A percentile compares a stretch with the other conserved stretches of the same genome.
These are phyloP conservation scores for Quercus gilva DNA, from an alignment of 306 rosid species.

Conservation along the genomic window DNA sequence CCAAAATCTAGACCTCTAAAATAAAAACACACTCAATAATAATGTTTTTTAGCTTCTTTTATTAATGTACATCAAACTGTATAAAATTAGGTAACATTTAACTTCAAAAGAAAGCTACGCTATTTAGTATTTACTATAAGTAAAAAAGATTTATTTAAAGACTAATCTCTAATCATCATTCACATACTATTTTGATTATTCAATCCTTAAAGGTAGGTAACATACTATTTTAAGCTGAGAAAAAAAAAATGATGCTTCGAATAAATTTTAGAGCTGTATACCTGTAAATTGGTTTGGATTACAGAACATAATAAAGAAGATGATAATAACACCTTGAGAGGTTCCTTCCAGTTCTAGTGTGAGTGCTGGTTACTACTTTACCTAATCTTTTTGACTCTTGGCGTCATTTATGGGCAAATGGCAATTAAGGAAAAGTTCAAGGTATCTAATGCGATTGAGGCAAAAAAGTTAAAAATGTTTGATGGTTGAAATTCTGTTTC, in stretches of 20 bases:
- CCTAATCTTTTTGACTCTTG: slow-evolving; percentile 47
- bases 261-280: background rate
- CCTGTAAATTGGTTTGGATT: slow-evolving; percentile 26
- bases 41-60: too few relatives aligned
- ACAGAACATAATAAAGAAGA: background rate
- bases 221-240: background rate
- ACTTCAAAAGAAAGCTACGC: too few relatives aligned
- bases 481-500: slow-evolving; percentile 23
- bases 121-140: too few relatives aligned
- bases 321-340: slow-evolving; percentile 39
- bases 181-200: too few relatives aligned
- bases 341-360: slow-evolving; percentile 28
- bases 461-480: slow-evolving; percentile 1
- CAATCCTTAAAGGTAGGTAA: too few relatives aligned
- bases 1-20: too few relatives aligned
- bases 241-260: background rate
- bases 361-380: slow-evolving; percentile 30
- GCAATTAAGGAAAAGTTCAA: slow-evolving; percentile 38
- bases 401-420: slow-evolving; percentile 5
- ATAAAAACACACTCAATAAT: too few relatives aligned
- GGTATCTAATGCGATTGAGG: slow-evolving; percentile 54
- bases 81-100: too few relatives aligned
- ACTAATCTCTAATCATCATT: too few relatives aligned
- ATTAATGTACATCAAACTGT: too few relatives aligned
- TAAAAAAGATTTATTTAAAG: too few relatives aligned